Evolutionary conservation across 805 yeast species (phyloP).

Genomic region (Nakazawaea holstii): DNA sequence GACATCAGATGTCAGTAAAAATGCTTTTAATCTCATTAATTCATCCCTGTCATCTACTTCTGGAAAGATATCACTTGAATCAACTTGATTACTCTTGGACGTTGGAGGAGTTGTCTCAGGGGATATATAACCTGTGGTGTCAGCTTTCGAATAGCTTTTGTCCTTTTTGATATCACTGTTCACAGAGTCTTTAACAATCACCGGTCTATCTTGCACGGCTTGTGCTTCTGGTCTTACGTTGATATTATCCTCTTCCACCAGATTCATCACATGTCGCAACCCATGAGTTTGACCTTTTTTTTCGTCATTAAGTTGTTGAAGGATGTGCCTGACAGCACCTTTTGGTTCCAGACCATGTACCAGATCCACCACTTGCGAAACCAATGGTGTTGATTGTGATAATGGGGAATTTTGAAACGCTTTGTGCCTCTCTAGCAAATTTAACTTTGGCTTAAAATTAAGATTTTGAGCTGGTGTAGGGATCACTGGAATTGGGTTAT

Average conservation of each 20-base stretch:
- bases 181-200: too few relatives aligned
- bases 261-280: background rate
- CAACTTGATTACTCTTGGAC: background rate
- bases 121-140: constrained; percentile 1
- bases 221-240: background rate
- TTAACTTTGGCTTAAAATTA: constrained; percentile 5
- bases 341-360: background rate
- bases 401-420: constrained; percentile 4
- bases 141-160: background rate
- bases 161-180: too few relatives aligned
- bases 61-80: background rate
- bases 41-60: background rate
- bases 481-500: background rate
- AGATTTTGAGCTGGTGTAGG: background rate
- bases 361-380: background rate
- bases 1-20: background rate
- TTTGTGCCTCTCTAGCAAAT: background rate
- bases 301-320: background rate
- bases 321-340: background rate
- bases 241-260: background rate
- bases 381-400: constrained; percentile 11
- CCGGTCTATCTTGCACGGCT: background rate
- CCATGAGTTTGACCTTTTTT: background rate
- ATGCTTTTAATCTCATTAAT: constrained; percentile 1
- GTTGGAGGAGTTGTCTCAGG: constrained; percentile 7